A percentile compares a stretch with the other conserved stretches of the same genome.
phyloP scores from a whole-genome alignment of 2,329 filamentous ascomycete species.

The Emmonsiellopsis sp. region DNA sequence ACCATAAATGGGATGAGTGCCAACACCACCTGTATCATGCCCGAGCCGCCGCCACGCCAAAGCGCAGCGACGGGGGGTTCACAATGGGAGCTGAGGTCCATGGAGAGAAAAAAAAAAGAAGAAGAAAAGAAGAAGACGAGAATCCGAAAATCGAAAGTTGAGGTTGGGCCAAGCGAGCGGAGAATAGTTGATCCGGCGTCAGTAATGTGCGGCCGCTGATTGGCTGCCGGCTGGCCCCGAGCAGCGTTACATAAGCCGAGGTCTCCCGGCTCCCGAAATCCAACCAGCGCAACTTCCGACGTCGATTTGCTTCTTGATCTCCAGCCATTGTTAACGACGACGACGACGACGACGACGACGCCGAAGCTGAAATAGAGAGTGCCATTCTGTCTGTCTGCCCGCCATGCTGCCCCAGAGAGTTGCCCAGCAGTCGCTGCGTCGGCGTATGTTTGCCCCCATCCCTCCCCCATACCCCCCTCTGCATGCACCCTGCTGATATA shows the following conservation, averaged over 20 bases:
- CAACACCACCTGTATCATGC: slow-evolving; percentile 30
- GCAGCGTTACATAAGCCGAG: slow-evolving; percentile 33
- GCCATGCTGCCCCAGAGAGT: slow-evolving; percentile 40
- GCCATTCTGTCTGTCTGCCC: slow-evolving; percentile 6
- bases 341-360: too few relatives aligned
- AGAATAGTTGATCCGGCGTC: slow-evolving; percentile 27
- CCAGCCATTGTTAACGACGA: background rate
- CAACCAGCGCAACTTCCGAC: slow-evolving; percentile 8
- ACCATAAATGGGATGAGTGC: slow-evolving; percentile 24
- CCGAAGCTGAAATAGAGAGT: too few relatives aligned
- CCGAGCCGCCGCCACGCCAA: slow-evolving; percentile 8
- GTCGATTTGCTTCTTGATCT: background rate
- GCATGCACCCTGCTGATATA: slow-evolving; percentile 8
- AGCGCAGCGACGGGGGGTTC: slow-evolving; percentile 15
- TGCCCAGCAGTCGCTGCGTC: slow-evolving; percentile 38
- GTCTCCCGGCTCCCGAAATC: slow-evolving; percentile 30
- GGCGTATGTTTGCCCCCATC: slow-evolving; percentile 29
- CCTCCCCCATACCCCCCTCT: too few relatives aligned
- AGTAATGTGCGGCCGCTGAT: slow-evolving; percentile 25
- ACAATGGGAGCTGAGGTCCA: slow-evolving; percentile 32
- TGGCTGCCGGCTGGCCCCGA: slow-evolving; percentile 17
- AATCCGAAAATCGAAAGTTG: slow-evolving; percentile 3
- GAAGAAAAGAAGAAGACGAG: slow-evolving; percentile 14
- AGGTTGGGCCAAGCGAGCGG: slow-evolving; percentile 13
- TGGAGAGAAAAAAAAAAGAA: slow-evolving; percentile 17